These are phyloP conservation scores for Talaromyces sp. DNA, from an alignment of 2,329 filamentous ascomycete species.

Conservation along the genomic window DNA sequence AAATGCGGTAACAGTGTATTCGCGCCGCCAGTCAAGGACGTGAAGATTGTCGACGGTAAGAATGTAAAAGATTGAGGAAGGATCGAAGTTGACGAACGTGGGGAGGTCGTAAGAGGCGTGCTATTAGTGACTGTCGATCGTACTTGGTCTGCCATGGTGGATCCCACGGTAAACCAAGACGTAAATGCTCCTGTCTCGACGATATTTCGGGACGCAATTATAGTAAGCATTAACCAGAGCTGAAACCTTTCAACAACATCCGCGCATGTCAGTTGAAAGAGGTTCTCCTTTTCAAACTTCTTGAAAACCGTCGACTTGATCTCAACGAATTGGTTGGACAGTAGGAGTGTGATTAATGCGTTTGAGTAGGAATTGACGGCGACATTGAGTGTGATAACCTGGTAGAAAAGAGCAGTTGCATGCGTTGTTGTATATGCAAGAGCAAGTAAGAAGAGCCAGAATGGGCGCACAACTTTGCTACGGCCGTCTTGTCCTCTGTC, in stretches of 20 bases:
- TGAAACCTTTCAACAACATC: slow-evolving; percentile 97
- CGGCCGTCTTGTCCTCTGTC: slow-evolving; percentile 83
- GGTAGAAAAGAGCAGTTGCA: slow-evolving; percentile 86
- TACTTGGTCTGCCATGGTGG: slow-evolving; percentile 30
- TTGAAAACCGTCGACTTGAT: slow-evolving; percentile 99
- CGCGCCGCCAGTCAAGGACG: slow-evolving; percentile 39
- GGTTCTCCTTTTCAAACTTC: slow-evolving; percentile 95
- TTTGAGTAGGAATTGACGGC: slow-evolving; percentile 99
- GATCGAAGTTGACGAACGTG: slow-evolving; percentile 62
- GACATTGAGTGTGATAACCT: slow-evolving; percentile 96
- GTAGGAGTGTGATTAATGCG: slow-evolving; percentile 80
- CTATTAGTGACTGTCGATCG: slow-evolving; percentile 38
- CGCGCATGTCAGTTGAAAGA: slow-evolving; percentile 93
- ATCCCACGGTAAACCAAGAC: slow-evolving; percentile 39
- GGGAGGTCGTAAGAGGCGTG: slow-evolving; percentile 56
- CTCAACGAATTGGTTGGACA: slow-evolving; percentile 98
- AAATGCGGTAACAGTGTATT: slow-evolving; percentile 44
- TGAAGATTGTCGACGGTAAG: slow-evolving; percentile 54
- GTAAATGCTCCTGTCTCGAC: slow-evolving; percentile 89
- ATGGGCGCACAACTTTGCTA: slow-evolving; percentile 82
- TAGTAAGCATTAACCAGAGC: slow-evolving; percentile 93
- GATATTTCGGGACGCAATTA: slow-evolving; percentile 93
- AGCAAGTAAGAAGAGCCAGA: slow-evolving; percentile 87
- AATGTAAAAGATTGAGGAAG: slow-evolving; percentile 89
- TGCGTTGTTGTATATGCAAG: slow-evolving; percentile 85